phyloP scores from a whole-genome alignment of 2,329 filamentous ascomycete genomes.

The Aspergillus transmontanensis region DNA sequence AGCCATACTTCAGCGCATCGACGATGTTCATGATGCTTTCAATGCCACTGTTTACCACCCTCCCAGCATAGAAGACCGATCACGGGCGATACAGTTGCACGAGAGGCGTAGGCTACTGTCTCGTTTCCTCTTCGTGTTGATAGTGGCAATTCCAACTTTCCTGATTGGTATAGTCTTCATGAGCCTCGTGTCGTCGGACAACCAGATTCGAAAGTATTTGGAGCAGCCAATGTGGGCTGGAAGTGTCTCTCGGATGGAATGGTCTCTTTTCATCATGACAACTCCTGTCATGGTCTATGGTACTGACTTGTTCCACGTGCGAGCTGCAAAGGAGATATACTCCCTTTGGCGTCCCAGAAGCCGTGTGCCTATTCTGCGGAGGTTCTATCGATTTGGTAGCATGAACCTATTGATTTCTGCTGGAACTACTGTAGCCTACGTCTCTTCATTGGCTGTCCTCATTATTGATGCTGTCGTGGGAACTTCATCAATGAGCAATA shows the following conservation, averaged over 20 bases:
- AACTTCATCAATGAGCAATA: conserved; percentile 50
- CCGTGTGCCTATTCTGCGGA: conserved; percentile 68
- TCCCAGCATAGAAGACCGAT: conserved; percentile 80
- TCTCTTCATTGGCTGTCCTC: conserved; percentile 78
- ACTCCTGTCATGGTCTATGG: conserved; percentile 87
- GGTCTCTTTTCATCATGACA: conserved; percentile 77
- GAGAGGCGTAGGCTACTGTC: conserved; percentile 70
- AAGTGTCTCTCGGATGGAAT: conserved; percentile 71
- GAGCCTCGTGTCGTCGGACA: conserved; percentile 68
- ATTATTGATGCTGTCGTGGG: conserved; percentile 56
- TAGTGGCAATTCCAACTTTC: conserved; percentile 79
- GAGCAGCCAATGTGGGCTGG: conserved; percentile 72
- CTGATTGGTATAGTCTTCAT: conserved; percentile 89
- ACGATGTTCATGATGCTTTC: conserved; percentile 67
- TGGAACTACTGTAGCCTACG: conserved; percentile 83
- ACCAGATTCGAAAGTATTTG: conserved; percentile 64
- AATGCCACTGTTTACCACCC: conserved; percentile 73
- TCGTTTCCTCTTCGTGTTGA: conserved; percentile 69
- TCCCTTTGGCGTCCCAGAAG: conserved; percentile 78
- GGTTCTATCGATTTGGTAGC: conserved; percentile 91
- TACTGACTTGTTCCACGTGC: conserved; percentile 80
- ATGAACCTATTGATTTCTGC: conserved; percentile 95
- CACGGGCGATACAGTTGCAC: conserved; percentile 68
- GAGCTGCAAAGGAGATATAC: conserved; percentile 76
- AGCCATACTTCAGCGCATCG: conserved; percentile 69